Conservation (phyloP, 2,329 filamentous ascomycete genomes). For the Fusarium luffae region DNA sequence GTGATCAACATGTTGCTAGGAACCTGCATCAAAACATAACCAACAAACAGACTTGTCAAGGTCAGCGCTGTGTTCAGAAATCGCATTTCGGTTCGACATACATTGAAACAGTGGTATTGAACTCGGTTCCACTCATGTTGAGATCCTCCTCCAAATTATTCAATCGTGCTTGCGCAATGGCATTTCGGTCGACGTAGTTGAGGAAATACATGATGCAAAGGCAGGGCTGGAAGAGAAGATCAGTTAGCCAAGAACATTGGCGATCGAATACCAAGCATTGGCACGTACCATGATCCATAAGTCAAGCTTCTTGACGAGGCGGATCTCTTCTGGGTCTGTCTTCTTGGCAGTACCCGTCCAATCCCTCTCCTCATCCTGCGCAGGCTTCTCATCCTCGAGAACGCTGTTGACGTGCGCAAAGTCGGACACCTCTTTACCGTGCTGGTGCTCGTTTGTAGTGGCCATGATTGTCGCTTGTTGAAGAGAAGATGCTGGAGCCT, state of each 20-base stretch:
- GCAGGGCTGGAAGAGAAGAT: constrained; percentile 32
- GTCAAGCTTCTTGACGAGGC: constrained; percentile 56
- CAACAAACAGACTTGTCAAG: constrained; percentile 50
- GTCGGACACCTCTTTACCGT: constrained; percentile 26
- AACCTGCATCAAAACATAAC: constrained; percentile 58
- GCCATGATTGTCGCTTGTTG: constrained; percentile 11
- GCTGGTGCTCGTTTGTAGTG: constrained; percentile 6
- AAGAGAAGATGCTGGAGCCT: not conserved
- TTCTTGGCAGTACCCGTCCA: constrained; percentile 54
- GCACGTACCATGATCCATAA: constrained; percentile 54
- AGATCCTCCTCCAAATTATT: constrained; percentile 62
- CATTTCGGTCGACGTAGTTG: constrained; percentile 53
- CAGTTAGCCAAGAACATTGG: not conserved
- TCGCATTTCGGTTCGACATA: not conserved
- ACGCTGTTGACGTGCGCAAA: constrained; percentile 41
- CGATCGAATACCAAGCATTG: not conserved
- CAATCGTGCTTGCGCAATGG: constrained; percentile 58
- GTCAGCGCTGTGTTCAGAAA: not conserved
- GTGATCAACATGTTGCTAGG: constrained; percentile 57
- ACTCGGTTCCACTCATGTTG: constrained; percentile 65
- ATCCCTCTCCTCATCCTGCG: constrained; percentile 42
- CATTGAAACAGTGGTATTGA: constrained; percentile 59
- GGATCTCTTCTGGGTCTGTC: constrained; percentile 55
- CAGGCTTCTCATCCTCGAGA: constrained; percentile 40
- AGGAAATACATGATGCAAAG: constrained; percentile 57